Evolutionary conservation across 1,139 yeast species (phyloP), one percentile per base, ranked within the genome.

Genomic region (Suhomyces bribrorum): DNA sequence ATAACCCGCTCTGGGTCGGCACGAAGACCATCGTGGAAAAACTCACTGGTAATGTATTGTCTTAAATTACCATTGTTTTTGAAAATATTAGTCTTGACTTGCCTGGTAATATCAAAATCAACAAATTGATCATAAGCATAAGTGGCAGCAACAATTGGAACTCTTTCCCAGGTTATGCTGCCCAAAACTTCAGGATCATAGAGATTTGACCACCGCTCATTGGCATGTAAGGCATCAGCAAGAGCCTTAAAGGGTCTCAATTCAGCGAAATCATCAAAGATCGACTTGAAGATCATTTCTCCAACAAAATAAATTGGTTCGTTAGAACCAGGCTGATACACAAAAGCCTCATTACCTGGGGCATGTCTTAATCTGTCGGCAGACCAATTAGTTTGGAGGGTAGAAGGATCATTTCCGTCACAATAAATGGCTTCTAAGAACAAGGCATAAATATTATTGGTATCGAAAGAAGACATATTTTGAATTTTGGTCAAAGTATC

Each of bases 381-480:
- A 14, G 76, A 57, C 83, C 83, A 43, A 35, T 63, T 47, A 2
- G 77, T 61, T 6, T 44, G 14, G 20, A 23, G 28, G 13, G 36
- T 36, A 2, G 22, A 27, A 4, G 47, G 39, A 32, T 50, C 46
- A 36, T 49, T 46, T 0, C 70, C 71, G 47, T 75, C 79, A 46
- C 75, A 62, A 49, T 79, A 78, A 13, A 78, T 77, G 5, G 81
- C 77, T 47, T 79, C 83, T 47, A 78, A 82, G 48, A 77, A 69
- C 27, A 79, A 61, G 3, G 79, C 79, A 50, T 79, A 78, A 15
- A 79, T 51, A 28, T 74, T 59, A 45, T 78, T 77, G 2, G 82
- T 70, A 41, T 78, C 83, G 50, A 76, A 79, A 1, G 69, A 56
- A n/a, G 63, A 54, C 22, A 43, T 48, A 26, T 53, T 50, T 43